Evolutionary conservation across 768 basidiomycete genomes (phyloP), one percentile per base, ranked within the genome.

Genomic region (Boletus edulis): DNA sequence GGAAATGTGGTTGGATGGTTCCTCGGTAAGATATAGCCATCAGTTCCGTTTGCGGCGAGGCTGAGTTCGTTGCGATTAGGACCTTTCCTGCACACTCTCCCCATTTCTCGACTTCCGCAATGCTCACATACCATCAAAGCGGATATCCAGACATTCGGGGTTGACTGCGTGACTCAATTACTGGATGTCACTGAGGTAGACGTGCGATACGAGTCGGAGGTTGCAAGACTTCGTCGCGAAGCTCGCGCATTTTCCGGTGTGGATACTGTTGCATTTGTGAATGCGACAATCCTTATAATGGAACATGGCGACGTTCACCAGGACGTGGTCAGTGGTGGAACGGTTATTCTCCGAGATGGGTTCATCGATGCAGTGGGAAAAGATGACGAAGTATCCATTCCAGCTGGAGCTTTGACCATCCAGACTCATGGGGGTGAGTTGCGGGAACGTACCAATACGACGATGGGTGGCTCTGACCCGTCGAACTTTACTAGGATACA

Each of bases 281-380:
- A 90, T 57, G 87, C 86, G 0, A 89, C 86, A 0, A 62, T 89
- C 32, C 67, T 90, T 51, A 87, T 86, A 0, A 87, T 89, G 86
- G 80, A 78, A 32, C 77, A 79, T 15, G 83, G 82, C 1, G 62
- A 80, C 34, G 54, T 74, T 31, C 65, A 72, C 20, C 55, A 60
- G 27, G 87, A 89, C 62, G 52, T 88, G 4, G 74, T 86, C 37
- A 62, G 52, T 11, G 74, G 79, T 40, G 87, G 81, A 1, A 73
- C 81, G 3, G 58, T 90, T 22, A 65, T 85, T 35, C 70, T 79
- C 24, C 75, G 79, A 39, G 80, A 76, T 37, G 88, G 88, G 13
- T 71, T 85, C 24, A 85, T 89, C 45, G 76, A 81, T 40, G 72
- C 72, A 43, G 76, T 82, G 5, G 76, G 77, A 9, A 67, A 63